Conservation (phyloP, 73 alveolate species). For the Blepharisma stoltei region DNA sequence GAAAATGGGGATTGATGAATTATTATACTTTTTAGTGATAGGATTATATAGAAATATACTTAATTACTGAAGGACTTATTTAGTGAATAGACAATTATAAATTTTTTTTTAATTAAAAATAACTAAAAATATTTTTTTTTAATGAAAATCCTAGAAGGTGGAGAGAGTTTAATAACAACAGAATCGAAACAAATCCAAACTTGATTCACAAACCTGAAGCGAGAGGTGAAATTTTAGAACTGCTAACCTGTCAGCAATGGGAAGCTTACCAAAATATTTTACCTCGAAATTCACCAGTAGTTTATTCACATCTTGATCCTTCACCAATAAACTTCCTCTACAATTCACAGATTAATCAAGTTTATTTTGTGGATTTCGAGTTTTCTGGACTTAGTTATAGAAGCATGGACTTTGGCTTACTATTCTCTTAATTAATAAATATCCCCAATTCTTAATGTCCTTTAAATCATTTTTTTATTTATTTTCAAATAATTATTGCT, state of each 20-base stretch:
- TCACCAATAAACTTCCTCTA: constrained; percentile 5
- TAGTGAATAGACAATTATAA: no score
- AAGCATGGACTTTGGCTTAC: background rate
- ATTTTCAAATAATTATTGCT: no score
- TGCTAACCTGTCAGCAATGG: background rate
- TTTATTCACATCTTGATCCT: constrained; percentile 4
- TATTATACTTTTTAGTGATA: no score
- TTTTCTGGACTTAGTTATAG: constrained; percentile 12
- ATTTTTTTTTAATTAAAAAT: no score
- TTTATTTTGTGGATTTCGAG: constrained; percentile 2
- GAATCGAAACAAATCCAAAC: background rate
- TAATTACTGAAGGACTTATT: no score
- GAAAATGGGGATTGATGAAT: no score
- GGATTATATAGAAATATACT: no score
- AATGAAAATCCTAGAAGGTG: background rate
- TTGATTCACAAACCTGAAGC: no score
- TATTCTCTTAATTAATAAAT: no score
- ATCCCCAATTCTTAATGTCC: no score
- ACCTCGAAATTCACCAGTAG: constrained; percentile 11
- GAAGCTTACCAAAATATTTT: background rate
- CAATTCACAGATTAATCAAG: background rate
- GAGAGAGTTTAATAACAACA: background rate
- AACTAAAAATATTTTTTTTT: no score
- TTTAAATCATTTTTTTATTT: no score
- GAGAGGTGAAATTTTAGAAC: background rate